These are phyloP conservation scores for Pseudogymnoascus sp. DNA, from an alignment of 2,329 filamentous ascomycete genomes.

Conservation along the genomic window DNA sequence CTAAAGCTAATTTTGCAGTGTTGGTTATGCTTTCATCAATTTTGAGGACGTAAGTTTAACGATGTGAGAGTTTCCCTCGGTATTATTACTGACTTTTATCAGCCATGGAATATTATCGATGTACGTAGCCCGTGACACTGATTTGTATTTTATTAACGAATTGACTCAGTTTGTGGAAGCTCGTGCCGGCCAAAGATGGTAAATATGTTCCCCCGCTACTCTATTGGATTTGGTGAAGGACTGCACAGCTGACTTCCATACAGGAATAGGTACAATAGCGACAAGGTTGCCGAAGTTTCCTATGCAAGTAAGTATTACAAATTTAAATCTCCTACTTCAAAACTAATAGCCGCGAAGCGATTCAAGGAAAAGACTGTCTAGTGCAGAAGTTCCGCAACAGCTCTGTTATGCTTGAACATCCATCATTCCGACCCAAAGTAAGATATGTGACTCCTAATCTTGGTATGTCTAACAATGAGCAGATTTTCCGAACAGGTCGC, in stretches of 20 bases:
- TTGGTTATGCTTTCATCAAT: constrained; percentile 96
- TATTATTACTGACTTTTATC: constrained; percentile 31
- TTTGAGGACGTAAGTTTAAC: constrained; percentile 61
- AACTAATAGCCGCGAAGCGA: constrained; percentile 46
- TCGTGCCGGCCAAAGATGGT: constrained; percentile 63
- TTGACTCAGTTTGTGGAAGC: constrained; percentile 58
- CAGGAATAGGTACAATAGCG: constrained; percentile 72
- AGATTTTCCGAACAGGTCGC: constrained; percentile 47
- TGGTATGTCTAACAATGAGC: constrained; percentile 40
- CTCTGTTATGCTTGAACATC: constrained; percentile 82
- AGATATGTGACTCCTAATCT: constrained; percentile 32
- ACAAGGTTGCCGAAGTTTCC: constrained; percentile 82
- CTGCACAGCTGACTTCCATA: constrained; percentile 1
- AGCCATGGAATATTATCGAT: constrained; percentile 66
- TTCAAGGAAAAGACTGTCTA: constrained; percentile 84
- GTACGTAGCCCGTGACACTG: constrained; percentile 38
- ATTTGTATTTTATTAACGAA: constrained; percentile 23
- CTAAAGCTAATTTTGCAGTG: constrained; percentile 45
- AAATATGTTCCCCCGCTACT: constrained; percentile 21
- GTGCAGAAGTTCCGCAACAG: constrained; percentile 96
- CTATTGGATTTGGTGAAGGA: background rate
- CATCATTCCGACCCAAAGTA: constrained; percentile 77
- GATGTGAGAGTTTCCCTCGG: background rate
- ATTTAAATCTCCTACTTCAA: background rate
- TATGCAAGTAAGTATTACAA: constrained; percentile 68